phyloP scores from a whole-genome alignment of 371 early-diverging fungal species.

The Zychaea mexicana region DNA sequence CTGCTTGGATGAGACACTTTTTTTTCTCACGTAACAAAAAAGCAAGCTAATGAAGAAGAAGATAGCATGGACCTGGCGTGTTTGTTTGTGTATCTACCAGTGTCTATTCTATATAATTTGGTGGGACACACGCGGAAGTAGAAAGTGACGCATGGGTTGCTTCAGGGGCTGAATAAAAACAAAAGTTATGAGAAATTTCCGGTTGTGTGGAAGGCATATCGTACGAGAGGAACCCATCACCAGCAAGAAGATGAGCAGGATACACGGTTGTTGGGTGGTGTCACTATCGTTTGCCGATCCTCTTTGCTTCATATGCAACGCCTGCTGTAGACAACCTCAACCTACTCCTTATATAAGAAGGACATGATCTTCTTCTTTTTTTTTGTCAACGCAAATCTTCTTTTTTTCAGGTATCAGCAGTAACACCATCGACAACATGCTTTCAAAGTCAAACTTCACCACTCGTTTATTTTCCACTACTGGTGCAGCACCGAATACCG shows the following conservation, averaged over 20 bases:
- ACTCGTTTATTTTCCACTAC: background rate
- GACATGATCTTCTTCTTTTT: background rate
- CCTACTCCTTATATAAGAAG: background rate
- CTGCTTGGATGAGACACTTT: too few species aligned
- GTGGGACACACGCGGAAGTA: background rate
- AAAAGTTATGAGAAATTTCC: background rate
- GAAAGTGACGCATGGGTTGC: conserved; percentile 1
- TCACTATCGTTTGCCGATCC: background rate
- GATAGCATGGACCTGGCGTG: too few species aligned
- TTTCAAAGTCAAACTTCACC: background rate
- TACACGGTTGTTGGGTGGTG: background rate
- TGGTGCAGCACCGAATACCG: background rate
- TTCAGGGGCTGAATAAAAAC: background rate
- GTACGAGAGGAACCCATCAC: background rate
- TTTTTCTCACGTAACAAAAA: too few species aligned
- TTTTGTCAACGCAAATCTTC: background rate
- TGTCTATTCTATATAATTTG: background rate
- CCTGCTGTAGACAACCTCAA: background rate
- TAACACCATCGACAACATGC: background rate
- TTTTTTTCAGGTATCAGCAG: background rate
- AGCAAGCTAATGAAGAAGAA: too few species aligned
- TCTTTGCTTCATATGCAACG: background rate
- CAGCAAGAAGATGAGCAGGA: background rate
- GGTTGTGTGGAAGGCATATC: background rate
- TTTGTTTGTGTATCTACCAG: too few species aligned